These are phyloP conservation scores for Mycena rosella DNA, from an alignment of 768 basidiomycete species.

Conservation along the genomic window DNA sequence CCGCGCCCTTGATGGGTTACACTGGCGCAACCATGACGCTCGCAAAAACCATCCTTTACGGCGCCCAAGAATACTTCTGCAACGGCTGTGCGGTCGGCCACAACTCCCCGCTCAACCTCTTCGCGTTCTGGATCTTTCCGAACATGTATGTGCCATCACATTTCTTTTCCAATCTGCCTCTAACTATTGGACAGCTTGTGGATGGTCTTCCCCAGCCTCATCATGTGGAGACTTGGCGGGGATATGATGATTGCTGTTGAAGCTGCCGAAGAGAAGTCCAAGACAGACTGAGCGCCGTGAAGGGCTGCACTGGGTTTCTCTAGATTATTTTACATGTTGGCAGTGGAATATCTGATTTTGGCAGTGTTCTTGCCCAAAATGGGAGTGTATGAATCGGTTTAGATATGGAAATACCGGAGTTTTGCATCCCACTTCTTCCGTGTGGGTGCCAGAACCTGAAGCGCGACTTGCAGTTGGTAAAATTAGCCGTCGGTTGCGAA, in stretches of 20 bases:
- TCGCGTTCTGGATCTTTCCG: conserved; percentile 76
- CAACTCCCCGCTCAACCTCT: conserved; percentile 60
- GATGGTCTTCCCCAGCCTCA: conserved; percentile 43
- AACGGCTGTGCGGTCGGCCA: conserved; percentile 74
- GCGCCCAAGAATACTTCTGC: conserved; percentile 79
- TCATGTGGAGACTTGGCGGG: conserved; percentile 50
- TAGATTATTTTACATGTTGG: conserved; percentile 4
- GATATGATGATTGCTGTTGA: conserved; percentile 44
- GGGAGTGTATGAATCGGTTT: too few relatives aligned
- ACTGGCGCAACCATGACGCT: conserved; percentile 78
- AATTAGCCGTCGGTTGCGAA: too few relatives aligned
- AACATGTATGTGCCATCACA: conserved; percentile 61
- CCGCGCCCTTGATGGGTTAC: conserved; percentile 81
- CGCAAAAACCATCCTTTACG: conserved; percentile 83
- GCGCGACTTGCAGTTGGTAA: too few relatives aligned
- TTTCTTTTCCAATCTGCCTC: background rate
- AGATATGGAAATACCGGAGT: too few relatives aligned
- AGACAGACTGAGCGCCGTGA: conserved; percentile 8
- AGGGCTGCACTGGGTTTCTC: background rate
- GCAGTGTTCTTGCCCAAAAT: too few relatives aligned
- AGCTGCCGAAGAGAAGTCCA: conserved; percentile 9
- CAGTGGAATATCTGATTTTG: background rate
- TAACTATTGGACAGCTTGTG: conserved; percentile 33
- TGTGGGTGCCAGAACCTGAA: too few relatives aligned
- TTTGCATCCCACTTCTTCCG: too few relatives aligned